phyloP scores from a whole-genome alignment of 306 rosid genomes.

The Delonix regia region DNA sequence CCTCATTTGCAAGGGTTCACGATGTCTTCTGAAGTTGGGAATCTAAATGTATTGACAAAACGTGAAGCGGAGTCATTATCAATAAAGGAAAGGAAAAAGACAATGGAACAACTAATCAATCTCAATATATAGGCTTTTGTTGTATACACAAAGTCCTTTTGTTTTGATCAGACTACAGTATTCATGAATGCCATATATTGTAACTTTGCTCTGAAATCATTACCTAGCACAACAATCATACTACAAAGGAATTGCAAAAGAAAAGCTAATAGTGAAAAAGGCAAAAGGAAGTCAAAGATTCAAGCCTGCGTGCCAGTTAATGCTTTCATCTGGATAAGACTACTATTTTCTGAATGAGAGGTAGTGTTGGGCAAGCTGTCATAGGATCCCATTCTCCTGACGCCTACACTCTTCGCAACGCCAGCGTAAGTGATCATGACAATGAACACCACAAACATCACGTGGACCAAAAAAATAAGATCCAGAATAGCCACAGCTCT shows the following conservation, averaged over 20 bases:
- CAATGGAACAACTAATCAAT: not conserved
- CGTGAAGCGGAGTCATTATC: not conserved
- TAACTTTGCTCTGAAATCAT: constrained; percentile 27
- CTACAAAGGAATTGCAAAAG: not conserved
- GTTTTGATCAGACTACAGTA: constrained; percentile 4
- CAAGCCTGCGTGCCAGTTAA: constrained; percentile 91
- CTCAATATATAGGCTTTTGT: constrained; percentile 9
- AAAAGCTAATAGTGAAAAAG: not conserved
- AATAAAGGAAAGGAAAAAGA: not conserved
- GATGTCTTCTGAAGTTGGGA: not conserved
- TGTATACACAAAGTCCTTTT: constrained; percentile 37
- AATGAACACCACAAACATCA: constrained; percentile 59
- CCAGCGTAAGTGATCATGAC: constrained; percentile 55
- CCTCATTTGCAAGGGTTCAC: not conserved
- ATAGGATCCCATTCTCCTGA: constrained; percentile 68
- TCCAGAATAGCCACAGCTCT: constrained; percentile 85
- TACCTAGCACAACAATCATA: constrained; percentile 12
- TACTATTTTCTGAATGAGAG: constrained; percentile 45
- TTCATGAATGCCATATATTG: constrained; percentile 1
- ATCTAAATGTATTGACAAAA: not conserved
- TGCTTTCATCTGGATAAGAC: constrained; percentile 89
- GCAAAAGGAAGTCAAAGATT: constrained; percentile 22
- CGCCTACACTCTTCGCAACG: constrained; percentile 51
- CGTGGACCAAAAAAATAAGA: constrained; percentile 67
- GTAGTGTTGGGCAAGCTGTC: constrained; percentile 66